Percentiles rank a stretch among this genome's conserved stretches.
Evolutionary conservation across 495 filamentous ascomycete species (phyloP).

Genomic region (Aspergillus mulundensis): DNA sequence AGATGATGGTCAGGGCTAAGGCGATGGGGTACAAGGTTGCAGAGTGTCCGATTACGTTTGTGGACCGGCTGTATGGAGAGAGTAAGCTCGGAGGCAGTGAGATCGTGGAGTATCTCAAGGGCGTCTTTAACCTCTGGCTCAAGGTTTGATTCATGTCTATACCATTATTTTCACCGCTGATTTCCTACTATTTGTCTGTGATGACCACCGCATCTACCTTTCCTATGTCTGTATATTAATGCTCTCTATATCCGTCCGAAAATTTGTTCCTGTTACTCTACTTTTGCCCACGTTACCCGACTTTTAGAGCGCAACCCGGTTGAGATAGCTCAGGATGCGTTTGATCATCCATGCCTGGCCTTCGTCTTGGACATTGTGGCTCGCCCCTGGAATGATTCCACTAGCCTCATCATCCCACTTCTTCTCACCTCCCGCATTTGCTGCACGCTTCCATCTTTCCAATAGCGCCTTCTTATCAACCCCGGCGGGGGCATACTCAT

Average conservation of each 20-base stretch:
- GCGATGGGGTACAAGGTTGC: slow-evolving; percentile 85
- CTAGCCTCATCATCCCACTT: slow-evolving; percentile 52
- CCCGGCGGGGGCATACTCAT: slow-evolving; percentile 62
- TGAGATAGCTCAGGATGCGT: slow-evolving; percentile 55
- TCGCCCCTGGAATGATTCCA: slow-evolving; percentile 56
- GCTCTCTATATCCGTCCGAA: slow-evolving; percentile 13
- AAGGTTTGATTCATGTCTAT: slow-evolving; percentile 56
- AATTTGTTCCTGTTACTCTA: slow-evolving; percentile 5
- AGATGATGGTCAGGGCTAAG: slow-evolving; percentile 91
- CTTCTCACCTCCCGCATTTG: slow-evolving; percentile 34
- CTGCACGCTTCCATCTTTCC: slow-evolving; percentile 63
- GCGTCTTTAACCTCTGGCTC: slow-evolving; percentile 83
- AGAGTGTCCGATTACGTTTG: slow-evolving; percentile 94
- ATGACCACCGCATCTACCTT: slow-evolving; percentile 15
- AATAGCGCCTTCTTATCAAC: slow-evolving; percentile 65
- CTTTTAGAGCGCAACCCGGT: slow-evolving; percentile 38
- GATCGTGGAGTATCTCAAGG: slow-evolving; percentile 98
- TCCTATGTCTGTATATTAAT: slow-evolving; percentile 16
- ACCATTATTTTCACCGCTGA: not conserved
- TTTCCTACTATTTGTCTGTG: slow-evolving; percentile 6
- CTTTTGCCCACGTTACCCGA: not conserved
- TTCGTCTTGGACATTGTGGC: slow-evolving; percentile 55
- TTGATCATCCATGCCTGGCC: slow-evolving; percentile 47
- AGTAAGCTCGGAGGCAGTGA: slow-evolving; percentile 91
- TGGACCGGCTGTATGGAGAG: slow-evolving; percentile 92